Evolutionary conservation across 1,284 basidiomycete species (phyloP).

Genomic region (Mrakiaceae sp.): DNA sequence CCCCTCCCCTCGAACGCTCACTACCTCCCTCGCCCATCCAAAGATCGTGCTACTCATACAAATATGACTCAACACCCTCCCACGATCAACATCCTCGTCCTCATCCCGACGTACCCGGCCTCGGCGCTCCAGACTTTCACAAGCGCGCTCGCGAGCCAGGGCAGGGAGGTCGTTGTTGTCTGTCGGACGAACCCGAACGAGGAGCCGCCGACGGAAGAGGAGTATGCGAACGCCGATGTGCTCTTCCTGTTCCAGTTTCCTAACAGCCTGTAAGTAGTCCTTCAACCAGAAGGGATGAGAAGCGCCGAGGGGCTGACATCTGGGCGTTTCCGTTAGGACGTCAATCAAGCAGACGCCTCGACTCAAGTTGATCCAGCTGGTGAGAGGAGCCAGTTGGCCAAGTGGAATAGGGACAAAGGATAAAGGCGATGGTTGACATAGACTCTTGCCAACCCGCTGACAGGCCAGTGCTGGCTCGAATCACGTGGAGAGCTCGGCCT

Average conservation of each 20-base stretch:
- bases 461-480: slow-evolving; percentile 8
- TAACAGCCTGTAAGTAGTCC: neutral
- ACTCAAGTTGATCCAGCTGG: slow-evolving; percentile 19
- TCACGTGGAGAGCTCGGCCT: slow-evolving; percentile 12
- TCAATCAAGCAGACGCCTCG: slow-evolving; percentile 16
- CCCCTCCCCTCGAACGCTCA: no score
- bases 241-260: slow-evolving; percentile 7
- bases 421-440: no score
- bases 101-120: no score
- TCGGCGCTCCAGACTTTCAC: no score
- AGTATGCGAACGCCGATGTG: neutral
- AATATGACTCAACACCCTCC: no score
- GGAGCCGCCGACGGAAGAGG: slow-evolving; percentile 2
- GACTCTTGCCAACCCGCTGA: no score
- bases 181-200: neutral
- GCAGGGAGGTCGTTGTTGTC: neutral
- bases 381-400: neutral
- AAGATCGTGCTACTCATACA: no score
- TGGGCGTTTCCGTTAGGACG: slow-evolving; percentile 1
- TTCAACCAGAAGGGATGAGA: no score
- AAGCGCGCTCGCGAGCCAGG: neutral
- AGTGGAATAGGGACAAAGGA: no score
- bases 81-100: no score
- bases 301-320: no score
- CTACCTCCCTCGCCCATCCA: no score